Percentiles rank a stretch among this genome's conserved stretches.
Conservation (phyloP, 768 basidiomycete genomes). For the Inosperma sp. region DNA sequence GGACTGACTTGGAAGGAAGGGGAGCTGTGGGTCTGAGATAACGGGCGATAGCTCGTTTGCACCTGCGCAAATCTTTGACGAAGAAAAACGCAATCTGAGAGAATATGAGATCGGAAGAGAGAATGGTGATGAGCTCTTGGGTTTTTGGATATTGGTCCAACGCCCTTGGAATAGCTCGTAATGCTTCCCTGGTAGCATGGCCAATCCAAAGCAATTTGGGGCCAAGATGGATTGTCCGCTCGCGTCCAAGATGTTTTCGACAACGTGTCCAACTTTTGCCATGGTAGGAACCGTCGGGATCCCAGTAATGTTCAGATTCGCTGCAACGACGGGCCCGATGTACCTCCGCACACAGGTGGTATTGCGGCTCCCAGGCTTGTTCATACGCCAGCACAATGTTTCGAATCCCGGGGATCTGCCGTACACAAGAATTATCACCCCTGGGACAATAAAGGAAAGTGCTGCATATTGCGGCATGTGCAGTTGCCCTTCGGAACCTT, state of each 20-base stretch:
- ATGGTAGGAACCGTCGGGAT: too few relatives aligned
- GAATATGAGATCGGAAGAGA: background rate
- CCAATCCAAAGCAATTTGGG: background rate
- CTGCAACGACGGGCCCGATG: too few relatives aligned
- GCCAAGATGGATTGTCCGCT: background rate
- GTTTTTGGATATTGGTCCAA: background rate
- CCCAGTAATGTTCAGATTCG: too few relatives aligned
- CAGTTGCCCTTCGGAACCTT: too few relatives aligned
- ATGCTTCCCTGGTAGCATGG: background rate
- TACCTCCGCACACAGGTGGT: too few relatives aligned
- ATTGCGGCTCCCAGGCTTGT: too few relatives aligned
- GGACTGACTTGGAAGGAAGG: background rate
- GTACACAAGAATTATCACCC: too few relatives aligned
- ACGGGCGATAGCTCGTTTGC: background rate
- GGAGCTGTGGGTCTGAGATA: background rate
- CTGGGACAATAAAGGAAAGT: too few relatives aligned
- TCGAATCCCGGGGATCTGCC: too few relatives aligned
- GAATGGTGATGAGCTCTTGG: background rate
- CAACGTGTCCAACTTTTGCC: background rate
- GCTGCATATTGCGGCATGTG: too few relatives aligned
- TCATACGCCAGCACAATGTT: too few relatives aligned
- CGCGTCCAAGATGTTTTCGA: background rate
- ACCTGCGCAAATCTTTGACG: background rate
- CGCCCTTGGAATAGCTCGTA: background rate
- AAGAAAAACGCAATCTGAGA: background rate